Evolutionary conservation across 495 filamentous ascomycete genomes (phyloP).

Genomic region (Aspergillus cavernicola): DNA sequence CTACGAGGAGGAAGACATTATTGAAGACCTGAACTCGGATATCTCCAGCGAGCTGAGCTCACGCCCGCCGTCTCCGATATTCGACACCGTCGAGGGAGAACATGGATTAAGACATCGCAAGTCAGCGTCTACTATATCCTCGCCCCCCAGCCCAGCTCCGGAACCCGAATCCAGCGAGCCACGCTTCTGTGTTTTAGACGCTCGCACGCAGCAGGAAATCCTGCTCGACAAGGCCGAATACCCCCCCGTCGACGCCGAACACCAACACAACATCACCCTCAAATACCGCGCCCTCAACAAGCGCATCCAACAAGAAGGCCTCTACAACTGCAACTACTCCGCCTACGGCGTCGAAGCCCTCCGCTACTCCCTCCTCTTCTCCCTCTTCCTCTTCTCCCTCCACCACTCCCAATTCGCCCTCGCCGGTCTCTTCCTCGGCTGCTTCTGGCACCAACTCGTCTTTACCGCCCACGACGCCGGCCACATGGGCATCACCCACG

Average conservation of each 20-base stretch:
- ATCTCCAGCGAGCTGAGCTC: not conserved
- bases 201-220: constrained; percentile 64
- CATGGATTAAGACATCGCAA: not conserved
- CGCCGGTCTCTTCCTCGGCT: constrained; percentile 61
- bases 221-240: constrained; percentile 67
- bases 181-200: constrained; percentile 49
- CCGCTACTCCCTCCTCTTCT: constrained; percentile 60
- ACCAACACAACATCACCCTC: constrained; percentile 65
- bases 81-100: not conserved
- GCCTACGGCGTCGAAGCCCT: constrained; percentile 64
- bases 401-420: not conserved
- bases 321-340: constrained; percentile 78
- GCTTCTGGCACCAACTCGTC: constrained; percentile 92
- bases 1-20: constrained; percentile 56
- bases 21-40: constrained; percentile 45
- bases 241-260: constrained; percentile 62
- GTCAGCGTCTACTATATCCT: not conserved
- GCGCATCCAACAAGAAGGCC: constrained; percentile 61
- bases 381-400: constrained; percentile 47
- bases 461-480: constrained; percentile 96
- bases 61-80: not conserved
- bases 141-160: not conserved
- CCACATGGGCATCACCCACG: constrained; percentile 96
- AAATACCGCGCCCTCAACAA: constrained; percentile 70
- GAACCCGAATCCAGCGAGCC: not conserved